Conservation (phyloP, 2,329 filamentous ascomycete species). For the Fusarium protoensiforme region DNA sequence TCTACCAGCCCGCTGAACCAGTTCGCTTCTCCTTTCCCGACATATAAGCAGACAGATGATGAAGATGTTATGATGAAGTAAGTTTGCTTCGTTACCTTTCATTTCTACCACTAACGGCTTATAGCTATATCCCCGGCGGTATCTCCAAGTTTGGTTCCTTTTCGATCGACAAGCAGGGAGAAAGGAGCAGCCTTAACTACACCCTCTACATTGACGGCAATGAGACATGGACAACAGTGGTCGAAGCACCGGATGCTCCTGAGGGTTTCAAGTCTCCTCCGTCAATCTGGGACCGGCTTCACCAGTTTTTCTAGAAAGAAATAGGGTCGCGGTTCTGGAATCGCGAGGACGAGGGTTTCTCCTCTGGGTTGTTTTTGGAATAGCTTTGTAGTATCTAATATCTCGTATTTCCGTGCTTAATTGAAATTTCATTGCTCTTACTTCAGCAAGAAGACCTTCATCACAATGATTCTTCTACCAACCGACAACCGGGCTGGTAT, state of each 20-base stretch:
- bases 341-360: not conserved
- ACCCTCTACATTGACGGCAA: slow-evolving; percentile 83
- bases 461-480: not conserved
- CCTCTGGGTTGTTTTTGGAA: not conserved
- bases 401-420: not conserved
- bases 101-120: not conserved
- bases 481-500: not conserved
- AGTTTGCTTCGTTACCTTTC: slow-evolving; percentile 47
- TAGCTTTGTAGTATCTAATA: slow-evolving; percentile 11
- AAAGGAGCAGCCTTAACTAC: slow-evolving; percentile 80
- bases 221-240: slow-evolving; percentile 77
- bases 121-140: slow-evolving; percentile 81
- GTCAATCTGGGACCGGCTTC: slow-evolving; percentile 61
- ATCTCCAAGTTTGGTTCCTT: slow-evolving; percentile 84
- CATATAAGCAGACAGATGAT: slow-evolving; percentile 83
- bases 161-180: slow-evolving; percentile 75
- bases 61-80: slow-evolving; percentile 89
- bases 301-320: slow-evolving; percentile 23
- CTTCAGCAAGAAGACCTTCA: not conserved
- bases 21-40: slow-evolving; percentile 88
- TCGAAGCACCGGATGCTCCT: slow-evolving; percentile 56
- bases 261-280: slow-evolving; percentile 43
- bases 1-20: slow-evolving; percentile 91
- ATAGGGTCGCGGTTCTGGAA: not conserved
- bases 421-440: not conserved